Base-by-base conservation (phyloP, 139 green algal species). In the Coccomyxa sp. region DNA sequence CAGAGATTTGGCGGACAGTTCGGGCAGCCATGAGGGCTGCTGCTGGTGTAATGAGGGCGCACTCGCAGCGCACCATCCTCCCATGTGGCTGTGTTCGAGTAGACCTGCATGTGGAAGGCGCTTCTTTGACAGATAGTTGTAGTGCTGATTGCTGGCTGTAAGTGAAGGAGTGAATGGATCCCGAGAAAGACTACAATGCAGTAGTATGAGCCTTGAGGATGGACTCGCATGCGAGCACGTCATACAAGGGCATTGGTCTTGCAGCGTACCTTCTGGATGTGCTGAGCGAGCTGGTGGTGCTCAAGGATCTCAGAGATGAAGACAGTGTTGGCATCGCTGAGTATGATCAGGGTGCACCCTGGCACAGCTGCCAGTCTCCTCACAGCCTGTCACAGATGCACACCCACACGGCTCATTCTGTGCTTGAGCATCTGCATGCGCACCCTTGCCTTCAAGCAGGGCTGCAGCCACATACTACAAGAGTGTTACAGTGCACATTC, bases 1-100 rank as follows among this genome's bases (percentile, higher is more conserved):
- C 81, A 85, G 34, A 85, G 68, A 41, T 85, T 85, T 35, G 74
- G 31, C 0, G 81, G 77, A 72, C 81, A 85, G 41, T 35, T 58
- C n/a, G 24, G 40, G 76, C 81, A 85, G 39, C 76, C 75, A 38
- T 80, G 76, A 5, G 81, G 73, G 10, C 35, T 22, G 37, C 40
- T 34, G 69, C 14, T 16, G 24, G 27, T 22, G 29, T 82, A 73
- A 73, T 79, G 68, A 0, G 81, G 81, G 10, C 9, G 55, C 40
- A 85, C 81, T 7, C 77, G 77, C 72, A 85, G 77, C 36, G 38
- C 81, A 7, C 81, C 81, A 6, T 50, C 36, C 54, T 71, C 64
- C 64, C 74, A 85, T 3, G n/a, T 54, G 22, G 77, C 81, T 8
- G 72, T 77, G 54, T 85, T 85, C 29, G 77, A 82, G 73, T 82